Conservation (phyloP, 257 asterid species). For the Solanum dulcamara region DNA sequence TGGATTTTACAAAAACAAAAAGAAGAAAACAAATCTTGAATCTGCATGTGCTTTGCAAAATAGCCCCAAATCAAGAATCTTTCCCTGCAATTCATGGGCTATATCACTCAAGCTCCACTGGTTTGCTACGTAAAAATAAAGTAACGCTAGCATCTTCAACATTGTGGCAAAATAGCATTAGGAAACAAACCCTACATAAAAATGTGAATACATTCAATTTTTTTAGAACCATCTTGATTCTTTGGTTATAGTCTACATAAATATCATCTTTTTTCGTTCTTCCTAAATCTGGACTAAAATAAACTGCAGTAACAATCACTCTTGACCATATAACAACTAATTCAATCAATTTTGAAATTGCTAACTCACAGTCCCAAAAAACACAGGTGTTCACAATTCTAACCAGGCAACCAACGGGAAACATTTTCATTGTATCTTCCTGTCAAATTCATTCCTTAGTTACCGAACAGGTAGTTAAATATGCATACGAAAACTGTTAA, state of each 20-base stretch:
- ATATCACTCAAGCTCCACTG: not conserved
- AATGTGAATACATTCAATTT: not conserved
- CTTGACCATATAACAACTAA: too few species aligned
- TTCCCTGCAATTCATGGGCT: not conserved
- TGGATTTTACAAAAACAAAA: too few species aligned
- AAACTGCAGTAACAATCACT: too few species aligned
- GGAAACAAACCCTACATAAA: not conserved
- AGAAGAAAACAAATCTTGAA: too few species aligned
- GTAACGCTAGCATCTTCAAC: not conserved
- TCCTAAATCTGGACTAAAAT: too few species aligned
- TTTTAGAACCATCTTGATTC: not conserved
- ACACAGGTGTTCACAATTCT: not conserved
- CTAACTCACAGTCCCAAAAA: not conserved
- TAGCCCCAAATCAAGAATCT: not conserved
- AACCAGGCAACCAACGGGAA: not conserved
- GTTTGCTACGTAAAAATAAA: not conserved
- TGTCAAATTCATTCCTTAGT: not conserved
- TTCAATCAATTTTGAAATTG: too few species aligned
- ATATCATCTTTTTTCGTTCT: too few species aligned
- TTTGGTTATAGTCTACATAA: too few species aligned
- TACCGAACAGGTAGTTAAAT: not conserved
- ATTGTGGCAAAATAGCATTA: not conserved
- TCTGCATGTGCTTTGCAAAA: too few species aligned
- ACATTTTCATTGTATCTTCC: not conserved
- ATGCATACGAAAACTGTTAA: not conserved